A percentile compares a stretch with the other conserved stretches of the same genome.
phyloP scores from a whole-genome alignment of 192 early-diverging fungal genomes.

The Coemansia sp. region DNA sequence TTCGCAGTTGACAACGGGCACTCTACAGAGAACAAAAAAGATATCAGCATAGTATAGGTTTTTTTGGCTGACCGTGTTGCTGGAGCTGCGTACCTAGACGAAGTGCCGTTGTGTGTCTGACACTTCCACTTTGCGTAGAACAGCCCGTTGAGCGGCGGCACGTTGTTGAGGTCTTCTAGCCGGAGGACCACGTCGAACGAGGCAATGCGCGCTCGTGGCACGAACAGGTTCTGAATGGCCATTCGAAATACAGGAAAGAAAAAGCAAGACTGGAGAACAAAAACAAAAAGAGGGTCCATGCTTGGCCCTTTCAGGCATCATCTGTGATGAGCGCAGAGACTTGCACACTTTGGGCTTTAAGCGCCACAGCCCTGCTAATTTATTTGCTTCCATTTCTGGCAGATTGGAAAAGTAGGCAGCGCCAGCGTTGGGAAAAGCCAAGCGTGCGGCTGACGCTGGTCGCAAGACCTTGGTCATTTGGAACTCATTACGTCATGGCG shows the following conservation, averaged over 20 bases:
- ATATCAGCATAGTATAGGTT: neutral
- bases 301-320: too few species aligned
- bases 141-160: constrained; percentile 76
- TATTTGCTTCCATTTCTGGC: neutral
- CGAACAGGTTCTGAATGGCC: constrained; percentile 63
- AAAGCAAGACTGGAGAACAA: neutral
- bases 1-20: constrained; percentile 48
- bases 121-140: constrained; percentile 80
- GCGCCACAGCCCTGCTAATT: neutral
- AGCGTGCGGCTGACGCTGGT: too few species aligned
- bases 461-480: too few species aligned
- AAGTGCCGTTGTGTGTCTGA: constrained; percentile 45
- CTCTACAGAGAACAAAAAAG: constrained; percentile 19
- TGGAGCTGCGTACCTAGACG: constrained; percentile 38
- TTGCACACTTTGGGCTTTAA: neutral
- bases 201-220: constrained; percentile 70
- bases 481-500: too few species aligned
- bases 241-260: constrained; percentile 9
- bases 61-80: constrained; percentile 31
- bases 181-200: constrained; percentile 61
- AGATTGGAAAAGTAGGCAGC: too few species aligned
- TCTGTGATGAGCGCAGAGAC: too few species aligned
- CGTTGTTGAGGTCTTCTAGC: constrained; percentile 76
- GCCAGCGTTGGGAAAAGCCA: too few species aligned
- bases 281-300: neutral